phyloP scores from a whole-genome alignment of 495 filamentous ascomycete species.

The Haplographium delicatum region DNA sequence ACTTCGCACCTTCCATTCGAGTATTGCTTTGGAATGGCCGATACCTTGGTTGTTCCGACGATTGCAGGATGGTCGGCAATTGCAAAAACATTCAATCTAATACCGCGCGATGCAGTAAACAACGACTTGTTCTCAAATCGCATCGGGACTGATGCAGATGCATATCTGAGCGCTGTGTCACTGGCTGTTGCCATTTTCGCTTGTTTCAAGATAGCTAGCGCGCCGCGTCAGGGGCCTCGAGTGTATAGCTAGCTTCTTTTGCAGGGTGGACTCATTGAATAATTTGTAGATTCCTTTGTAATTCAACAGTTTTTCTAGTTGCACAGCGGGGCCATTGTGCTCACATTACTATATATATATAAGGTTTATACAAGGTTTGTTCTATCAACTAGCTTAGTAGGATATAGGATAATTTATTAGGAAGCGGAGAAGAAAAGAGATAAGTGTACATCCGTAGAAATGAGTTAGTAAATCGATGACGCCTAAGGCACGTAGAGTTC shows the following conservation, averaged over 20 bases:
- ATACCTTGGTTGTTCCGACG: slow-evolving; percentile 10
- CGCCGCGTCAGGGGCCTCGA: not conserved
- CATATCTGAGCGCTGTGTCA: slow-evolving; percentile 1
- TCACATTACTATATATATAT: too few species aligned
- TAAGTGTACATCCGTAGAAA: too few species aligned
- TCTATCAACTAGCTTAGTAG: too few species aligned
- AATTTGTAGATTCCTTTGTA: too few species aligned
- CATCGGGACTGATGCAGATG: slow-evolving; percentile 3
- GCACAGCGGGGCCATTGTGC: too few species aligned
- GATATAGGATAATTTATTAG: too few species aligned
- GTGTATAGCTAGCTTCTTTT: slow-evolving; percentile 1
- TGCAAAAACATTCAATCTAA: slow-evolving; percentile 3
- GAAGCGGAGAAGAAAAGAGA: too few species aligned
- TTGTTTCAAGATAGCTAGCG: slow-evolving; percentile 5
- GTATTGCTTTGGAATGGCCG: slow-evolving; percentile 11
- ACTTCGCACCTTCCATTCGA: slow-evolving; percentile 4
- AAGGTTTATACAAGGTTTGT: too few species aligned
- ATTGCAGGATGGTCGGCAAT: slow-evolving; percentile 9
- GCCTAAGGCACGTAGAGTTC: too few species aligned
- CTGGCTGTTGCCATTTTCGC: slow-evolving; percentile 3
- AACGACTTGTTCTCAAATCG: not conserved
- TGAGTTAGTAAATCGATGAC: too few species aligned
- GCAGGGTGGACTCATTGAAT: not conserved
- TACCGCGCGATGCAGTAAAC: slow-evolving; percentile 2
- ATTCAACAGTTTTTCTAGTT: too few species aligned